A percentile compares a stretch with the other conserved stretches of the same genome.
phyloP scores from a whole-genome alignment of 2,329 filamentous ascomycete species.

The Achaetomium macrosporum region DNA sequence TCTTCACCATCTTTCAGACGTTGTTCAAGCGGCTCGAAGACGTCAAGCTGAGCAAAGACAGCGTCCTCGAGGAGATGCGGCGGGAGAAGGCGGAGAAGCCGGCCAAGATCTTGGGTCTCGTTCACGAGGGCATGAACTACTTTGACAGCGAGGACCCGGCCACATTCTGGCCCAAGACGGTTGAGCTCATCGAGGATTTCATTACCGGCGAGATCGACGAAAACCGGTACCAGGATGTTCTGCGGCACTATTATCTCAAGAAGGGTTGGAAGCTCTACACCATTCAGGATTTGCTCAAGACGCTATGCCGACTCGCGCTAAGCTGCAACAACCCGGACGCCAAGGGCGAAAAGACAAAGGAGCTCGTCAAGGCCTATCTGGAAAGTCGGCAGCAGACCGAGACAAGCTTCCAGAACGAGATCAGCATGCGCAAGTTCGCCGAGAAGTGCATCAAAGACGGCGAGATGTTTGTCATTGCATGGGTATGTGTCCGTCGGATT shows the following conservation, averaged over 20 bases:
- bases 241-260: constrained; percentile 86
- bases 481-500: constrained; percentile 57
- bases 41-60: constrained; percentile 72
- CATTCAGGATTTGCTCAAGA: constrained; percentile 79
- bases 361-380: constrained; percentile 83
- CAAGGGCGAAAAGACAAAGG: constrained; percentile 81
- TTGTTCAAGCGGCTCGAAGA: constrained; percentile 78
- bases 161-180: constrained; percentile 78
- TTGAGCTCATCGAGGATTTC: constrained; percentile 80
- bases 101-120: constrained; percentile 75
- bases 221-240: constrained; percentile 76
- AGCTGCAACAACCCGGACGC: constrained; percentile 78
- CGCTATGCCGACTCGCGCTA: constrained; percentile 72
- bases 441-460: constrained; percentile 90
- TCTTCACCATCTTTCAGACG: constrained; percentile 90
- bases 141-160: constrained; percentile 61
- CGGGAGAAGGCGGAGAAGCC: constrained; percentile 72
- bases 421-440: constrained; percentile 83
- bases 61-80: constrained; percentile 66
- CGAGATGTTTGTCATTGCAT: constrained; percentile 84
- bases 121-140: constrained; percentile 72
- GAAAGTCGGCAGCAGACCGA: constrained; percentile 74
- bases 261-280: constrained; percentile 92
- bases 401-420: constrained; percentile 84
- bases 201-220: constrained; percentile 78